These are phyloP conservation scores for Sphaerostilbella broomeana DNA, from an alignment of 2,329 filamentous ascomycete species.

Conservation along the genomic window DNA sequence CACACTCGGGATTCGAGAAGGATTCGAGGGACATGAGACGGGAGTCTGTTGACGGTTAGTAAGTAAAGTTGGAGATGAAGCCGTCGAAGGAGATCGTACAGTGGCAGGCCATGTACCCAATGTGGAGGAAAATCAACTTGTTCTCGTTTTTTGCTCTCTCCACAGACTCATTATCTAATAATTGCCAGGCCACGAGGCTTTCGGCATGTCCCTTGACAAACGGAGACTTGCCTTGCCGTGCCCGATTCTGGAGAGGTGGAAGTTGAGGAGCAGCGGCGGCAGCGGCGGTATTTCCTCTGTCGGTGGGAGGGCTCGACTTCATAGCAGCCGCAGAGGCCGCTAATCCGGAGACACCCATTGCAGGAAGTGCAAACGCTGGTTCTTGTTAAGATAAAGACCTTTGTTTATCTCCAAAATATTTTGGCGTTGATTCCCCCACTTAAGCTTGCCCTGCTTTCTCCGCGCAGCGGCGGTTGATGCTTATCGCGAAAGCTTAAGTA, in stretches of 20 bases:
- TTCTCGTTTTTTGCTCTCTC: constrained; percentile 73
- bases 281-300: constrained; percentile 15
- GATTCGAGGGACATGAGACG: constrained; percentile 92
- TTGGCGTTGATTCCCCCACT: background rate
- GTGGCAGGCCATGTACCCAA: constrained; percentile 93
- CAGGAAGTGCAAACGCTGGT: background rate
- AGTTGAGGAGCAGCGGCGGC: constrained; percentile 9
- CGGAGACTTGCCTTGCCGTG: constrained; percentile 37
- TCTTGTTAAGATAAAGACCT: background rate
- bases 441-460: no score
- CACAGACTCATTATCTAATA: constrained; percentile 72
- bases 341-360: constrained; percentile 34
- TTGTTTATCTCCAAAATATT: no score
- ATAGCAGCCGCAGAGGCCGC: constrained; percentile 30
- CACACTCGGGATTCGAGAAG: constrained; percentile 77
- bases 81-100: constrained; percentile 51
- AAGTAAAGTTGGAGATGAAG: constrained; percentile 15
- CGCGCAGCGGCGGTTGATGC: no score
- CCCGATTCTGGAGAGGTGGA: constrained; percentile 30
- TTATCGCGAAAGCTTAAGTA: no score
- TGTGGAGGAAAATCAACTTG: constrained; percentile 85
- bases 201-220: constrained; percentile 66
- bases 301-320: constrained; percentile 22
- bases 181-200: constrained; percentile 88
- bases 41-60: constrained; percentile 54